Conservation (phyloP, 129 eudicot species). For the Calendula officinalis region DNA sequence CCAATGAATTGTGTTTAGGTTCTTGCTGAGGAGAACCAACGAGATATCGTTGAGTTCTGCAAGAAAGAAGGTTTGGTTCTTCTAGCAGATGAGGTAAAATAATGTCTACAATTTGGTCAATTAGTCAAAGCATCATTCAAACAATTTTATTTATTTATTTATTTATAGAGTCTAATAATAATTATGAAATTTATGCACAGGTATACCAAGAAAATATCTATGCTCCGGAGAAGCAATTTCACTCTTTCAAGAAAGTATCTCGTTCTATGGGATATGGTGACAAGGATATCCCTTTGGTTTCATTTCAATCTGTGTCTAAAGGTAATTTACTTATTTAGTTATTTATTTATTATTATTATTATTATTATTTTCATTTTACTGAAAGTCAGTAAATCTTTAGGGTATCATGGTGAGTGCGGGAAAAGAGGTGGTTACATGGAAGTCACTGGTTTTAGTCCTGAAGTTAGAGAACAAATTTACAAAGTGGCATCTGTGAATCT, state of each 20-base stretch:
- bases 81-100: slow-evolving; percentile 88
- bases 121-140: background rate
- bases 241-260: slow-evolving; percentile 91
- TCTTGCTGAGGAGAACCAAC: slow-evolving; percentile 89
- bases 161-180: background rate
- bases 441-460: slow-evolving; percentile 92
- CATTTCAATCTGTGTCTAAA: slow-evolving; percentile 95
- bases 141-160: background rate
- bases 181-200: slow-evolving; percentile 39
- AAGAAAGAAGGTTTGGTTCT: slow-evolving; percentile 91
- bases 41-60: slow-evolving; percentile 94
- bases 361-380: background rate
- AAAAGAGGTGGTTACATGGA: slow-evolving; percentile 99
- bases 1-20: slow-evolving; percentile 47
- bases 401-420: slow-evolving; percentile 96
- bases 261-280: slow-evolving; percentile 94
- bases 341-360: background rate
- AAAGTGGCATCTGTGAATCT: slow-evolving; percentile 91
- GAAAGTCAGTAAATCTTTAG: slow-evolving; percentile 30
- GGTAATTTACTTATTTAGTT: slow-evolving; percentile 43
- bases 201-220: slow-evolving; percentile 93
- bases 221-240: slow-evolving; percentile 82
- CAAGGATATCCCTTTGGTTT: slow-evolving; percentile 82
- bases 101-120: background rate
- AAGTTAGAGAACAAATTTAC: slow-evolving; percentile 90